Evolutionary conservation across 306 rosid species (phyloP).

Genomic region (Quillaja saponaria): DNA sequence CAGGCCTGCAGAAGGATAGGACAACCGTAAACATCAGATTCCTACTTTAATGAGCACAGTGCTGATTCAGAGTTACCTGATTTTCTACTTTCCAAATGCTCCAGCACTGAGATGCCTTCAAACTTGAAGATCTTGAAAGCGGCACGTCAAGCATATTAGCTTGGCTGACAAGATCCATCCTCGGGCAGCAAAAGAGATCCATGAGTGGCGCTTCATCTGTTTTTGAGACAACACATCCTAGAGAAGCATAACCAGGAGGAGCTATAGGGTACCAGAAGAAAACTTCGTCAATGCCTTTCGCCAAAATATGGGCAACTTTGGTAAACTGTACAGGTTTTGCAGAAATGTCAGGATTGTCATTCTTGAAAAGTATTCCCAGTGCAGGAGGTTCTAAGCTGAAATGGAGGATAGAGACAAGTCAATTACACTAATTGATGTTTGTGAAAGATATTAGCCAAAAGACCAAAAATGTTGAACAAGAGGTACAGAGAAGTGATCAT

Average conservation of each 20-base stretch:
- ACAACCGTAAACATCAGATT: background rate
- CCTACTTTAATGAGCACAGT: background rate
- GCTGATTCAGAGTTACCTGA: conserved; percentile 53
- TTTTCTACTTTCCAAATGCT: conserved; percentile 98
- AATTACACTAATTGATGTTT: conserved; percentile 9
- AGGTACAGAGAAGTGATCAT: conserved; percentile 9
- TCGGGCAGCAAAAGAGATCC: conserved; percentile 81
- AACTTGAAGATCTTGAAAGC: conserved; percentile 78
- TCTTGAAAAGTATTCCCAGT: conserved; percentile 80
- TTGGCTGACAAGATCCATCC: conserved; percentile 97
- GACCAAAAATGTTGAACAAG: conserved; percentile 4
- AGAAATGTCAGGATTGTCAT: conserved; percentile 77
- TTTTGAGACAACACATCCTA: conserved; percentile 87
- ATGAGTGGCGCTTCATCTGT: conserved; percentile 72
- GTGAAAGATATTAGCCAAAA: conserved; percentile 19
- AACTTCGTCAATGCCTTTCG: conserved; percentile 83
- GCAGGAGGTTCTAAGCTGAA: conserved; percentile 97
- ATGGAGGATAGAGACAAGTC: conserved; percentile 29
- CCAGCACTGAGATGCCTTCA: conserved; percentile 85
- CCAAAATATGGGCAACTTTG: conserved; percentile 75
- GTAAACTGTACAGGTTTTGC: conserved; percentile 93
- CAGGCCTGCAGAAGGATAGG: conserved; percentile 63
- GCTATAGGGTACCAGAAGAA: conserved; percentile 96
- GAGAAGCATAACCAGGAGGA: conserved; percentile 97
- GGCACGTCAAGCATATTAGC: conserved; percentile 82